These are phyloP conservation scores for Kwoniella dendrophila DNA, from an alignment of 768 basidiomycete species.

Conservation along the genomic window DNA sequence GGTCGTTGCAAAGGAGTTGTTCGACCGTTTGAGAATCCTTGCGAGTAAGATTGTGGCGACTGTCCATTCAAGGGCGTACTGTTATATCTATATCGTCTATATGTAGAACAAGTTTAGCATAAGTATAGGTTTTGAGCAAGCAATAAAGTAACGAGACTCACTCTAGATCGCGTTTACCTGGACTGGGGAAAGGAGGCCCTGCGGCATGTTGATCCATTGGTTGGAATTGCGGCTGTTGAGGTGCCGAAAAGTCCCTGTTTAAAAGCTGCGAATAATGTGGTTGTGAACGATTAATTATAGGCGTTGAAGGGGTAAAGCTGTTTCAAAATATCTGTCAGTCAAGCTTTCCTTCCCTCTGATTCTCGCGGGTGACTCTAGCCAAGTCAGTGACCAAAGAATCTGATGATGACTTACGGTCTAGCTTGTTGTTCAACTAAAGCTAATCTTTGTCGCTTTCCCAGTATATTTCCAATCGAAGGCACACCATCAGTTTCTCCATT, in stretches of 20 bases:
- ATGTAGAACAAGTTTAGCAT: neutral
- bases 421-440: neutral
- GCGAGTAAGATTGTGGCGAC: slow-evolving; percentile 2
- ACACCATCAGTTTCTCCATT: neutral
- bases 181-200: neutral
- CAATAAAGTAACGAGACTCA: neutral
- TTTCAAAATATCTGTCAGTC: neutral
- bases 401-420: neutral
- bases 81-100: slow-evolving; percentile 8
- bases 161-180: neutral
- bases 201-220: too few relatives aligned
- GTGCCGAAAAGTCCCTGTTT: neutral
- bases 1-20: too few relatives aligned
- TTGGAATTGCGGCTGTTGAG: neutral
- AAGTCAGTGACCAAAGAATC: too few relatives aligned
- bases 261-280: neutral
- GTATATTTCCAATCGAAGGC: too few relatives aligned
- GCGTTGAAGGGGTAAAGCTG: neutral
- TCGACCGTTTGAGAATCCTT: neutral
- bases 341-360: neutral
- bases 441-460: slow-evolving; percentile 3
- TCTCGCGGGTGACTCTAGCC: too few relatives aligned
- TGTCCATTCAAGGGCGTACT: neutral
- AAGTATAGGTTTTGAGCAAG: neutral
- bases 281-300: neutral